Conservation (phyloP, 2,329 filamentous ascomycete genomes). For the Neophaeococcomyces aloes region DNA sequence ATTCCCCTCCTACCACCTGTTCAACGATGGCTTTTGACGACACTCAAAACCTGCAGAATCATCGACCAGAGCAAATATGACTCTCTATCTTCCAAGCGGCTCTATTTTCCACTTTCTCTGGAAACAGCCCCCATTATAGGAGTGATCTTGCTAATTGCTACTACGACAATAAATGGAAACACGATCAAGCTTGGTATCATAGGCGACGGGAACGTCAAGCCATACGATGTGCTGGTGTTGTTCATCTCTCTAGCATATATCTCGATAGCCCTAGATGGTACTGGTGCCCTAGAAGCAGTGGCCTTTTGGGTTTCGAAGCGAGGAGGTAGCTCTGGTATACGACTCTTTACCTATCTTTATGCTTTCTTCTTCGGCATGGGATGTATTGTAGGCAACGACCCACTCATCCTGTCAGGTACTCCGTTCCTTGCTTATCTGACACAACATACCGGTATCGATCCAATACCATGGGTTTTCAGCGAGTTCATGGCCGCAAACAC, state of each 20-base stretch:
- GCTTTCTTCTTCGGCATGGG: constrained; percentile 19
- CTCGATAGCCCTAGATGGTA: constrained; percentile 21
- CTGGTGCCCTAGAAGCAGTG: constrained; percentile 19
- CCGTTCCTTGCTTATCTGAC: constrained; percentile 22
- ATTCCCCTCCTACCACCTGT: constrained; percentile 14
- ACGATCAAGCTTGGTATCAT: constrained; percentile 20
- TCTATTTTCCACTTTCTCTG: constrained; percentile 18
- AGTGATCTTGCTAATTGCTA: constrained; percentile 19
- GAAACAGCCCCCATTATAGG: constrained; percentile 19
- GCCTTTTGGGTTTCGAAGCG: constrained; percentile 21
- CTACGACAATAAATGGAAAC: constrained; percentile 20
- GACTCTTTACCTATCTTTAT: constrained; percentile 21
- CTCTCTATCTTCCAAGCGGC: constrained; percentile 6
- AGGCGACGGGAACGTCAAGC: constrained; percentile 20
- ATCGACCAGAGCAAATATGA: constrained; percentile 10
- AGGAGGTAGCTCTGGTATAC: constrained; percentile 19
- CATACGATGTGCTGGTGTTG: constrained; percentile 22
- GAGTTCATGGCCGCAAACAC: constrained; percentile 38
- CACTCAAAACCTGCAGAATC: constrained; percentile 9
- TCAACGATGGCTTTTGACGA: constrained; percentile 9
- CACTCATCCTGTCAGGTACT: constrained; percentile 21
- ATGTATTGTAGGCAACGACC: constrained; percentile 21
- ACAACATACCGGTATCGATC: constrained; percentile 18
- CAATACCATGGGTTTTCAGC: constrained; percentile 20
- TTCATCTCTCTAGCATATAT: constrained; percentile 22